These are phyloP conservation scores for Ophiostoma ulmi DNA, from an alignment of 2,329 filamentous ascomycete species.

Conservation along the genomic window DNA sequence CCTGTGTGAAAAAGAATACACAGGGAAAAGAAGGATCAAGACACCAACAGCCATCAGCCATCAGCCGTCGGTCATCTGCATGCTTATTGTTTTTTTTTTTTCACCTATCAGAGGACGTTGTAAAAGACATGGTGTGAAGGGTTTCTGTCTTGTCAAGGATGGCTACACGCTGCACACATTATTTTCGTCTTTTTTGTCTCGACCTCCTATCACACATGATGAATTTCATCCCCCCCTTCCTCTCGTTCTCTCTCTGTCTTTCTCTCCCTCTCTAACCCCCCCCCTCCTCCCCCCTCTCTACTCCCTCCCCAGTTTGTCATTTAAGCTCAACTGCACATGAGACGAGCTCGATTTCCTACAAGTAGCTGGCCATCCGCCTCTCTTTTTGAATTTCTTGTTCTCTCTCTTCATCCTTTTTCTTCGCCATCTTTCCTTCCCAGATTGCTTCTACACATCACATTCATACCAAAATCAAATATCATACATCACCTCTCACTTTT, in stretches of 20 bases:
- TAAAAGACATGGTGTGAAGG: not conserved
- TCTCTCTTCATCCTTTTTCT: not conserved
- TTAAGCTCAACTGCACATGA: not conserved
- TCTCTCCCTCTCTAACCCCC: not conserved
- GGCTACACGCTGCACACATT: not conserved
- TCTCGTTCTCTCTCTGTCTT: no score
- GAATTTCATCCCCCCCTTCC: not conserved
- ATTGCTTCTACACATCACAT: not conserved
- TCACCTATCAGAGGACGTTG: not conserved
- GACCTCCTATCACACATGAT: not conserved
- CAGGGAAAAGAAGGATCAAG: not conserved
- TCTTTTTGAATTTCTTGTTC: not conserved
- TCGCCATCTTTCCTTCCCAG: not conserved
- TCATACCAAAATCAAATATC: not conserved
- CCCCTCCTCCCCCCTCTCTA: not conserved
- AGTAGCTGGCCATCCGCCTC: not conserved
- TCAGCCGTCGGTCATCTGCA: not conserved
- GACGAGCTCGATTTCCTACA: not conserved
- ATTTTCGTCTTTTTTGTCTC: not conserved
- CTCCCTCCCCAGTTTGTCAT: not conserved
- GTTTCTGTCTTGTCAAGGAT: not conserved
- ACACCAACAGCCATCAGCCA: not conserved
- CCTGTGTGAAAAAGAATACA: not conserved
- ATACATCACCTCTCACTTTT: not conserved
- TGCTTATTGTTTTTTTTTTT: not conserved